Evolutionary conservation across 2,329 filamentous ascomycete genomes (phyloP).

Genomic region (Colletotrichum godetiae): DNA sequence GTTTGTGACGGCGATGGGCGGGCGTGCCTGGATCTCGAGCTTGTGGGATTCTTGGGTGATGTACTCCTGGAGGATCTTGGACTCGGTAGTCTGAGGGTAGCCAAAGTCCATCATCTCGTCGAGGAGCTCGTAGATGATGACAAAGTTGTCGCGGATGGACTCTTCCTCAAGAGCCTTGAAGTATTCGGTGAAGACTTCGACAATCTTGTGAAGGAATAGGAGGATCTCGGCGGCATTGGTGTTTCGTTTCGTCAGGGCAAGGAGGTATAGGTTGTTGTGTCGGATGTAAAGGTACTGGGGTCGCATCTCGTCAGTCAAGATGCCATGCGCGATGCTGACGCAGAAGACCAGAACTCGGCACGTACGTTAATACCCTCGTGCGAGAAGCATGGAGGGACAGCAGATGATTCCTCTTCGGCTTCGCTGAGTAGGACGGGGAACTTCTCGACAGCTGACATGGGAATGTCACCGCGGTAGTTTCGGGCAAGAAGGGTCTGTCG

Average conservation of each 20-base stretch:
- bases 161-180: conserved; percentile 99
- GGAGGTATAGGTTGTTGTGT: conserved; percentile 98
- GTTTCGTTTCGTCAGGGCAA: conserved; percentile 97
- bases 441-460: conserved; percentile 98
- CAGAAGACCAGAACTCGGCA: conserved; percentile 38
- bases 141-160: conserved; percentile 98
- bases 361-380: conserved; percentile 97
- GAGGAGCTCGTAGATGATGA: conserved; percentile 97
- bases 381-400: conserved; percentile 97
- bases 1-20: conserved; percentile 97
- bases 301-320: conserved; percentile 32
- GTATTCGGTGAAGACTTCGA: conserved; percentile 99
- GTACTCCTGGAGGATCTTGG: conserved; percentile 98
- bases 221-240: conserved; percentile 99
- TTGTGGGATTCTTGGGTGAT: conserved; percentile 99
- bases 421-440: conserved; percentile 96
- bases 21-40: conserved; percentile 93
- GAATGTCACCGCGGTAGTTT: conserved; percentile 98
- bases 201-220: conserved; percentile 96
- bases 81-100: conserved; percentile 97
- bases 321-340: conserved; percentile 23
- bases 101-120: conserved; percentile 99
- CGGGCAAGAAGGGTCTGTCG: conserved; percentile 92
- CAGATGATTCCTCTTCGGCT: conserved; percentile 98
- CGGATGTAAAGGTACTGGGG: conserved; percentile 95